Evolutionary conservation across 164 flowering plant genomes (phyloP).

Genomic region (Aristolochia fimbriata): DNA sequence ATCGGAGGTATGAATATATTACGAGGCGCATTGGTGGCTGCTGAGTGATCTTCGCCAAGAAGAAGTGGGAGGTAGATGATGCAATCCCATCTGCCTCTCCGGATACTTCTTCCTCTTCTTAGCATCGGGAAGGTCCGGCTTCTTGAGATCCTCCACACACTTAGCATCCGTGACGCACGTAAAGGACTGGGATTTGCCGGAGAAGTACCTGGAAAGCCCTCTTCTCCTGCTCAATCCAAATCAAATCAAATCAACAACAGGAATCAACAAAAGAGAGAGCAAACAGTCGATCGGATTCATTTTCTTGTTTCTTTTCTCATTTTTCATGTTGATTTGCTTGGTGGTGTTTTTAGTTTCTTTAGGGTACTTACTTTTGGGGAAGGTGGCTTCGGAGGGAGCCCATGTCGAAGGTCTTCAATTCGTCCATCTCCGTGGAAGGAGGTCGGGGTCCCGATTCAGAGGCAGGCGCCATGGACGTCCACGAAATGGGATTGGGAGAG

Average conservation of each 20-base stretch:
- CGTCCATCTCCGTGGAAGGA: neutral
- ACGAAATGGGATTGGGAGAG: neutral
- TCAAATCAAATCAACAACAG: no score
- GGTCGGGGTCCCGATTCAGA: no score
- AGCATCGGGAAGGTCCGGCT: constrained; percentile 27
- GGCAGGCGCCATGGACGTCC: no score
- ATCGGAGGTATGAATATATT: neutral
- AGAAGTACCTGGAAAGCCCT: constrained; percentile 59
- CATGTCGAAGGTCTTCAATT: constrained; percentile 27
- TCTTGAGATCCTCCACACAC: constrained; percentile 48
- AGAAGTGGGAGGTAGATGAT: no score
- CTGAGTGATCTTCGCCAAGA: neutral
- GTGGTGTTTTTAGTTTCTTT: neutral
- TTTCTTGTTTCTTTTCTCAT: no score
- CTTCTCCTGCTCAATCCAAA: no score
- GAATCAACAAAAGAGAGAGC: no score
- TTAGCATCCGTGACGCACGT: constrained; percentile 37
- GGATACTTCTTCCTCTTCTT: constrained; percentile 42
- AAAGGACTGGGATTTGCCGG: constrained; percentile 53
- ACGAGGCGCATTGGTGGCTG: neutral
- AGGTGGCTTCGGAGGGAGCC: constrained; percentile 24
- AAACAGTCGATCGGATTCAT: no score
- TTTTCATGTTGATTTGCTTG: no score
- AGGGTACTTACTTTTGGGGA: constrained; percentile 36
- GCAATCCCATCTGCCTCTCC: constrained; percentile 14